Evolutionary conservation across 495 filamentous ascomycete genomes (phyloP), one percentile per base, ranked within the genome.

Genomic region (Podospora comata): DNA sequence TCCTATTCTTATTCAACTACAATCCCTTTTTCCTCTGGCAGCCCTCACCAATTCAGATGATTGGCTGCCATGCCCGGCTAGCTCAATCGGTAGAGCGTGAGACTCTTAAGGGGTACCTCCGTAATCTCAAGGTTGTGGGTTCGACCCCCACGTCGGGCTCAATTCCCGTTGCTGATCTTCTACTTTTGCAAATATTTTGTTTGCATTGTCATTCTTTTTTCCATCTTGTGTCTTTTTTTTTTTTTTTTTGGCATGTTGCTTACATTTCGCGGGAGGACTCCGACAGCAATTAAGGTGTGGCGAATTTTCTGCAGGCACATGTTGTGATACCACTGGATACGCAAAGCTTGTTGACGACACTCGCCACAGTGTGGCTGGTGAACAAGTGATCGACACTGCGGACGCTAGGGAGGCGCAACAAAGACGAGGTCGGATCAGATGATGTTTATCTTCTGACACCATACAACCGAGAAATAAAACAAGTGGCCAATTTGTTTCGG

Each of bases 61-160:
- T 68, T 64, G 53, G 61, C 54, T 54, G 44, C 26, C 65, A 20
- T 64, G 75, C 75, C 75, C 73, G 77, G 87, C 86, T 90, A 90
- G 87, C 87, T 90, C 88, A 90, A 89, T 90, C 87, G 87, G 87
- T 88, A 89, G 87, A 90, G 88, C 88, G 88, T 89, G 85, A 89
- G 88, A 90, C 88, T 90, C 87, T 90, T 90, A 90, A 65, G 56
- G 67, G 54, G 53, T 61, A 60, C 30, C 34, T 64, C 67, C 61
- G 55, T 60, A 39, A 67, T 67, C 66, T 67, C 66, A 67, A 67
- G 66, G 66, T 67, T 62, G 66, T 63, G 66, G 66, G 67, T 65
- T 68, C 67, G 67, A 68, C 67, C 67, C 66, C 67, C 67, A 65
- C 67, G 67, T 68, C 67, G 67, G 54, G 60, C 68, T 70, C 68